Evolutionary conservation across 2,329 filamentous ascomycete genomes (phyloP).

Genomic region (Didymella segeticola): DNA sequence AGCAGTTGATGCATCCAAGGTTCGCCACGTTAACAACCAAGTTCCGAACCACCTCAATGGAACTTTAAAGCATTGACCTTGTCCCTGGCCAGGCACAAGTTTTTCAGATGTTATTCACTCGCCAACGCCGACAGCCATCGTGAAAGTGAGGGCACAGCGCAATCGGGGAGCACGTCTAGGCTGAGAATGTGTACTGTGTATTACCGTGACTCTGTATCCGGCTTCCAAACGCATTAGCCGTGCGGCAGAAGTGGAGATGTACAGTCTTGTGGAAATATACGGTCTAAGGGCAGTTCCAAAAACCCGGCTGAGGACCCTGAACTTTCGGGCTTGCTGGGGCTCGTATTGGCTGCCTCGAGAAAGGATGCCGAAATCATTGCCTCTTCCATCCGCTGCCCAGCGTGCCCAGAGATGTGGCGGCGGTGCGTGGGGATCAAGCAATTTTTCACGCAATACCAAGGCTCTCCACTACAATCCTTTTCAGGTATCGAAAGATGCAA

Average conservation of each 20-base stretch:
- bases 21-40: neutral
- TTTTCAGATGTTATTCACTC: neutral
- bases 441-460: slow-evolving; percentile 16
- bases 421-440: slow-evolving; percentile 17
- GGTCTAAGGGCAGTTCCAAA: neutral
- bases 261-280: neutral
- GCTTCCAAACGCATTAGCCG: slow-evolving; percentile 1
- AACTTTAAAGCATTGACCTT: neutral
- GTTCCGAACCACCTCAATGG: neutral
- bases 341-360: slow-evolving; percentile 13
- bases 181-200: neutral
- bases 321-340: neutral
- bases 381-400: slow-evolving; percentile 3
- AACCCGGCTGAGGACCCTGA: slow-evolving; percentile 8
- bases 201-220: neutral
- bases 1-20: neutral
- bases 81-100: neutral
- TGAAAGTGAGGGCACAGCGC: neutral
- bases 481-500: neutral
- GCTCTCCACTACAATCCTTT: neutral
- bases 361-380: neutral
- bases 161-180: neutral
- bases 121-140: slow-evolving; percentile 1
- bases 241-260: slow-evolving; percentile 10
- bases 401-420: slow-evolving; percentile 14